Conservation (phyloP, 2,329 filamentous ascomycete genomes). For the Alternaria consortialis region DNA sequence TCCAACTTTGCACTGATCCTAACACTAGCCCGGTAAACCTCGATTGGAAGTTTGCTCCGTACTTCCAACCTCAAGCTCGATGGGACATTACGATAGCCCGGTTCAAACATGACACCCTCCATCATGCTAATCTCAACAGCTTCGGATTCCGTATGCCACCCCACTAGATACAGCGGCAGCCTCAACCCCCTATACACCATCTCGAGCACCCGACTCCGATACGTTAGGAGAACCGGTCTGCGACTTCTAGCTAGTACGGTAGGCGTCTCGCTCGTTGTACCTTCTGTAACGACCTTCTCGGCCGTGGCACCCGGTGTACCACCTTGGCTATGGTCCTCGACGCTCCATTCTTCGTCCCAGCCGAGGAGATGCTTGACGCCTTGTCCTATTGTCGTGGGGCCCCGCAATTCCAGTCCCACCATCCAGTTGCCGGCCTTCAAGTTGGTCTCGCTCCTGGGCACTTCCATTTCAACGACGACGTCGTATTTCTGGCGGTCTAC, state of each 20-base stretch:
- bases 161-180: slow-evolving; percentile 74
- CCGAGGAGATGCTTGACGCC: slow-evolving; percentile 33
- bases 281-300: slow-evolving; percentile 13
- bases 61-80: slow-evolving; percentile 69
- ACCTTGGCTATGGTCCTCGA: slow-evolving; percentile 33
- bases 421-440: slow-evolving; percentile 89
- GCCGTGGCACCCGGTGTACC: slow-evolving; percentile 15
- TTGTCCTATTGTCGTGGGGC: slow-evolving; percentile 19
- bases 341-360: slow-evolving; percentile 46
- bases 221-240: slow-evolving; percentile 81
- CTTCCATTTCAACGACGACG: slow-evolving; percentile 74
- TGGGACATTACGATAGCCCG: slow-evolving; percentile 63
- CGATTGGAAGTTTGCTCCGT: slow-evolving; percentile 72
- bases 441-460: slow-evolving; percentile 83
- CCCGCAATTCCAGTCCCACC: slow-evolving; percentile 78
- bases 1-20: slow-evolving; percentile 77
- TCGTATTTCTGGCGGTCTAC: slow-evolving; percentile 82
- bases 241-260: slow-evolving; percentile 62
- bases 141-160: slow-evolving; percentile 70
- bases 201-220: slow-evolving; percentile 64
- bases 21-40: slow-evolving; percentile 77
- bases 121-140: slow-evolving; percentile 74
- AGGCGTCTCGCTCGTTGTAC: slow-evolving; percentile 22
- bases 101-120: slow-evolving; percentile 73
- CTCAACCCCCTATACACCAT: slow-evolving; percentile 37